Evolutionary conservation across 2,329 filamentous ascomycete genomes (phyloP), one percentile per base, ranked within the genome.

Genomic region (Endocalyx cinctus): DNA sequence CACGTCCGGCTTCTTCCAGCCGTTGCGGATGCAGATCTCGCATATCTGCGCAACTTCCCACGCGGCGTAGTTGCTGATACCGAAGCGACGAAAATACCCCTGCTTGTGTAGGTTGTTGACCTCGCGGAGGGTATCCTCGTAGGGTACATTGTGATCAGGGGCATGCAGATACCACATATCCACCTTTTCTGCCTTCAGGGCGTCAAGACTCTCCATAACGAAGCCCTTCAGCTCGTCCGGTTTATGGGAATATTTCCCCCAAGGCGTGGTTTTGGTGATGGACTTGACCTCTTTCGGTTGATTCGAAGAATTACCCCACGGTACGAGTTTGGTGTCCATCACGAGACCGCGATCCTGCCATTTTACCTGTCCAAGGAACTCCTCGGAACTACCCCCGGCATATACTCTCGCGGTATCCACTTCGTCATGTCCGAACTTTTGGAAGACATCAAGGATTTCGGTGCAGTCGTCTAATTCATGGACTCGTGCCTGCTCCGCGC

Each of bases 361-460:
- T 16, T 59, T 42, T 10, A 62, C 42, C 10, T 54, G 44, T 6
- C 58, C 67, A 2, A 76, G 61, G 27, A 62, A 60, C 32, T 65
- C 55, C 48, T 87, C 83, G 33, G 84, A 79, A 31, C 72, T 66
- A 30, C 82, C 81, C 18, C 62, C 70, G 27, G 81, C 66, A 43
- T 87, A 87, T 4, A 70, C 55, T 11, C 81, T 70, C 0, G 82
- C 81, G 1, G 81, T 85, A 52, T 45, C 40, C 32, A 87, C 57
- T 48, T 87, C 82, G 48, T 75, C 72, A 59, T 84, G 79, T 13
- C 81, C 81, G 47, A 77, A 68, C 17, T 67, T 63, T 53, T 83
- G 77, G 52, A 86, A 77, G 41, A 76, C 67, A 53, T 84, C 76
- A 22, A 86, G 67, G 33, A 73, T 73, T 40, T 69, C 66, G 37